These are phyloP conservation scores for Diaporthe humulicola DNA, from an alignment of 2,329 filamentous ascomycete species.

Conservation along the genomic window DNA sequence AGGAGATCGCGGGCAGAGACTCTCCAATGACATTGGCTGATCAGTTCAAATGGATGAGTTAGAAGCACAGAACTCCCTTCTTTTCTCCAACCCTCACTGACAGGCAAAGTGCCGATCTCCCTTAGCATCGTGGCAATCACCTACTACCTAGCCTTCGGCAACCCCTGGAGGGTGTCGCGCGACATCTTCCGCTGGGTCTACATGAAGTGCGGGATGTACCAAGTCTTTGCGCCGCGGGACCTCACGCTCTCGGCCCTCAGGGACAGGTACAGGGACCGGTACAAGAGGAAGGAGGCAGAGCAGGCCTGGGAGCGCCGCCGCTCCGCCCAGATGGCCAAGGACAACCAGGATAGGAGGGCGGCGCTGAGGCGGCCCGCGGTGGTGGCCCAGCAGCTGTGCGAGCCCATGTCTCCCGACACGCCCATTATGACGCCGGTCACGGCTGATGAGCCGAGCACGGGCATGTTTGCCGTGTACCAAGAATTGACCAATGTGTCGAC, in stretches of 20 bases:
- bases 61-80: background rate
- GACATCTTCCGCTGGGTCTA: slow-evolving; percentile 37
- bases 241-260: slow-evolving; percentile 11
- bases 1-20: slow-evolving; percentile 43
- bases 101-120: slow-evolving; percentile 26
- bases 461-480: slow-evolving; percentile 39
- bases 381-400: slow-evolving; percentile 2
- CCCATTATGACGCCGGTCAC: slow-evolving; percentile 1
- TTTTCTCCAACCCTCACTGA: fast-evolving
- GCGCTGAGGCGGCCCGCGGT: slow-evolving; percentile 30
- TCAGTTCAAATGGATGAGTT: slow-evolving; percentile 40
- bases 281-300: slow-evolving; percentile 31
- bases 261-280: slow-evolving; percentile 12
- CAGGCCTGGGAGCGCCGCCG: slow-evolving; percentile 37
- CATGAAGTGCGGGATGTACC: slow-evolving; percentile 39
- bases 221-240: slow-evolving; percentile 33
- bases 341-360: slow-evolving; percentile 35
- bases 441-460: slow-evolving; percentile 16
- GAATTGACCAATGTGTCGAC: background rate
- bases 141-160: slow-evolving; percentile 39
- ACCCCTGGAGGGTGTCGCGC: slow-evolving; percentile 32
- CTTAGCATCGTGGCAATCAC: slow-evolving; percentile 38
- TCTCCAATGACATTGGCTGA: slow-evolving; percentile 37
- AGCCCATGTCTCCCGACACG: slow-evolving; percentile 24
- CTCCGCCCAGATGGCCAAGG: slow-evolving; percentile 37